Conservation (phyloP, 1,284 basidiomycete genomes). For the Trametes sp. region DNA sequence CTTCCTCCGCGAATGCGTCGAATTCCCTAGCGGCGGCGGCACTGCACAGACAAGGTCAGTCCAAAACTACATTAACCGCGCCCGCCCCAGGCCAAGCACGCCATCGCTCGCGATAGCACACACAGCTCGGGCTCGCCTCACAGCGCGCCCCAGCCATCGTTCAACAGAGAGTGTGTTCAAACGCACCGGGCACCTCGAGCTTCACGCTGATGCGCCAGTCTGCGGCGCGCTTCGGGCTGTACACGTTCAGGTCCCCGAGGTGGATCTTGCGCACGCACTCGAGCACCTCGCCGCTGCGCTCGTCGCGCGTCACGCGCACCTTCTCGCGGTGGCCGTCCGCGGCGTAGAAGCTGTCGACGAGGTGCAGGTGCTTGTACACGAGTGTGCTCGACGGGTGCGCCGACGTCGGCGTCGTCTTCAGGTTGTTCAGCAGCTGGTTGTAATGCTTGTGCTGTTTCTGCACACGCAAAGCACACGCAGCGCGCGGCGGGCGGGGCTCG, state of each 20-base stretch:
- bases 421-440: slow-evolving; percentile 86
- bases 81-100: slow-evolving; percentile 1
- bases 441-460: slow-evolving; percentile 88
- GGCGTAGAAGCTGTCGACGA: slow-evolving; percentile 85
- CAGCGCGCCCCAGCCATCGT: background rate
- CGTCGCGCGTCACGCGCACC: slow-evolving; percentile 87
- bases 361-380: slow-evolving; percentile 79
- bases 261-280: slow-evolving; percentile 82
- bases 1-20: slow-evolving; percentile 76
- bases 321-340: slow-evolving; percentile 65
- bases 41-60: slow-evolving; percentile 47
- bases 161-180: background rate
- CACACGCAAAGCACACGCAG: background rate
- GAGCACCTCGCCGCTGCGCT: slow-evolving; percentile 71
- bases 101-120: slow-evolving; percentile 2
- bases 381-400: slow-evolving; percentile 55
- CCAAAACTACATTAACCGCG: slow-evolving; percentile 6
- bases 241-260: slow-evolving; percentile 89
- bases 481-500: slow-evolving; percentile 10
- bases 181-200: slow-evolving; percentile 79
- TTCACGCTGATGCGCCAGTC: slow-evolving; percentile 96
- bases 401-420: slow-evolving; percentile 51
- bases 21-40: slow-evolving; percentile 63
- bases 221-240: slow-evolving; percentile 80
- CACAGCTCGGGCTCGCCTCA: background rate